Conservation (phyloP, 2,329 filamentous ascomycete genomes). For the Alternaria sp. region DNA sequence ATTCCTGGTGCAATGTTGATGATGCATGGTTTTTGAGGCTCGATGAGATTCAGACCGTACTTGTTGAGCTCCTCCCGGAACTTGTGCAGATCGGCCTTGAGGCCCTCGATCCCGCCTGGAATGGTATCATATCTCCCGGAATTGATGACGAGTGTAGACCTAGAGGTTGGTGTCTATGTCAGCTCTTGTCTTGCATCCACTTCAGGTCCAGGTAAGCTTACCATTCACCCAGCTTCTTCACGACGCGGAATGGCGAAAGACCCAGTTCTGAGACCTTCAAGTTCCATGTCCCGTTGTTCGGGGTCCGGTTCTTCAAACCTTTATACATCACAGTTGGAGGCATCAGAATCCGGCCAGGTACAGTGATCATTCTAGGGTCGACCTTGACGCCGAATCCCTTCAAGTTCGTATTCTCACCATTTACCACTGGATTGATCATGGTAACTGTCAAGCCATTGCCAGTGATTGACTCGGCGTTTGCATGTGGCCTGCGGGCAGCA, state of each 20-base stretch:
- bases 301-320: constrained; percentile 39
- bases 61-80: constrained; percentile 17
- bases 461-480: constrained; percentile 44
- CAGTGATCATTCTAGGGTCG: constrained; percentile 70
- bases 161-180: background rate
- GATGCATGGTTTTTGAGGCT: constrained; percentile 19
- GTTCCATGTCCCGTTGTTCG: constrained; percentile 73
- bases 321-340: constrained; percentile 70
- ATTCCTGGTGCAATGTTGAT: constrained; percentile 19
- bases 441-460: constrained; percentile 36
- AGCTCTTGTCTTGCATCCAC: background rate
- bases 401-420: constrained; percentile 34
- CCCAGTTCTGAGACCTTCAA: constrained; percentile 55
- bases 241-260: constrained; percentile 35
- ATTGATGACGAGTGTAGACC: constrained; percentile 44
- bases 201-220: background rate
- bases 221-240: constrained; percentile 32
- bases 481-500: constrained; percentile 39
- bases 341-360: constrained; percentile 73
- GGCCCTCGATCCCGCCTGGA: constrained; percentile 23
- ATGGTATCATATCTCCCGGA: constrained; percentile 29
- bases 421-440: constrained; percentile 32
- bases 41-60: constrained; percentile 36
- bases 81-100: constrained; percentile 25
- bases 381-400: constrained; percentile 70